A percentile compares a stretch with the other conserved stretches of the same genome.
Evolutionary conservation across 2,329 filamentous ascomycete species (phyloP).

Genomic region (Fusarium tricinctum): DNA sequence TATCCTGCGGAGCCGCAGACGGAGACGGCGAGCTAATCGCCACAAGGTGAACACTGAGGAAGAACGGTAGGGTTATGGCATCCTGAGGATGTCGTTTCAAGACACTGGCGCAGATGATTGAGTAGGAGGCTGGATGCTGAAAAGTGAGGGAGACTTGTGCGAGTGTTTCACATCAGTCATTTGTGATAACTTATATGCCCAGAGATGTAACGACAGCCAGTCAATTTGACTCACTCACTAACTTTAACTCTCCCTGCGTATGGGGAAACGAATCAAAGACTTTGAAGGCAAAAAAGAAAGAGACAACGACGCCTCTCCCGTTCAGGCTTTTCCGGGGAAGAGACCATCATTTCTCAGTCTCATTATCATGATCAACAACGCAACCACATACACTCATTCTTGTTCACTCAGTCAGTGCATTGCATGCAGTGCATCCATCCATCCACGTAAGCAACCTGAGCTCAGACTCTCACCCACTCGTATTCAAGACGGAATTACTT

Average conservation of each 20-base stretch:
- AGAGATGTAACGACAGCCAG: slow-evolving; percentile 11
- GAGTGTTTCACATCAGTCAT: slow-evolving; percentile 32
- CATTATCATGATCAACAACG: not conserved
- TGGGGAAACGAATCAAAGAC: slow-evolving; percentile 13
- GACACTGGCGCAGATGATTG: slow-evolving; percentile 10
- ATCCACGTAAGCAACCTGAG: slow-evolving; percentile 24
- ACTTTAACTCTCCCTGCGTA: slow-evolving; percentile 23
- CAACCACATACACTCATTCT: not conserved
- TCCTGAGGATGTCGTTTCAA: slow-evolving; percentile 12
- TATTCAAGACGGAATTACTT: not conserved
- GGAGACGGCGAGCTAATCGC: slow-evolving; percentile 21
- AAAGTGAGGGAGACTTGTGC: not conserved
- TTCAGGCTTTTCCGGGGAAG: slow-evolving; percentile 45
- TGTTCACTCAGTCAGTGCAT: not conserved
- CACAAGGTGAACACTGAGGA: slow-evolving; percentile 3
- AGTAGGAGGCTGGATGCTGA: slow-evolving; percentile 12
- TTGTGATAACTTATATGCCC: slow-evolving; percentile 15
- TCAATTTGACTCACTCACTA: slow-evolving; percentile 7
- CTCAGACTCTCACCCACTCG: slow-evolving; percentile 8
- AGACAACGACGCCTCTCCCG: slow-evolving; percentile 48
- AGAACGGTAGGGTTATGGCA: not conserved
- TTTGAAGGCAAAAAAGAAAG: slow-evolving; percentile 22
- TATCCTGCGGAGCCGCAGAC: slow-evolving; percentile 45
- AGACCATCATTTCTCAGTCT: not conserved
- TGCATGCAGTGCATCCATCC: not conserved